Conservation (phyloP, 768 basidiomycete genomes). For the Collybiopsis luxurians region DNA sequence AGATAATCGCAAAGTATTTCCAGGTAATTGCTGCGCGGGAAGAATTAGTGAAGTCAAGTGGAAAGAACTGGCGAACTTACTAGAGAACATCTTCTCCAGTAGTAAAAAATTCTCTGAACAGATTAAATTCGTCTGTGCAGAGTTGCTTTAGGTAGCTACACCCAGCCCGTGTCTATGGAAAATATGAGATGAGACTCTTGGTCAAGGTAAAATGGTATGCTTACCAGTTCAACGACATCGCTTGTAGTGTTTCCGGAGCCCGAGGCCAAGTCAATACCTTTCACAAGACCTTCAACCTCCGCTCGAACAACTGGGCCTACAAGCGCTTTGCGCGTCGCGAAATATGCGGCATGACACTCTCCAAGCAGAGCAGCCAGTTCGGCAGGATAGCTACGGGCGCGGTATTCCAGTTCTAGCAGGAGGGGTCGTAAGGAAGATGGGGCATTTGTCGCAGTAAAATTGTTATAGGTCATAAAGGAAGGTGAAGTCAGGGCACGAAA, state of each 20-base stretch:
- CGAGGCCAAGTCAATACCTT: constrained; percentile 14
- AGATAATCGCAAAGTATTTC: constrained; percentile 92
- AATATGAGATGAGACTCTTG: constrained; percentile 1
- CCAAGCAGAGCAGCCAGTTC: constrained; percentile 76
- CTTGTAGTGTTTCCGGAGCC: constrained; percentile 33
- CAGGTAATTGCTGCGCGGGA: constrained; percentile 68
- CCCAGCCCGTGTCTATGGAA: constrained; percentile 76
- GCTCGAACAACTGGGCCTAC: constrained; percentile 63
- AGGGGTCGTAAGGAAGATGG: constrained; percentile 67
- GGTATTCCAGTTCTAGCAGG: constrained; percentile 80
- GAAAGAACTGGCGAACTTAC: constrained; percentile 32
- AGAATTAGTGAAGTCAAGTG: background rate
- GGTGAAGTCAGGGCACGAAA: constrained; percentile 40
- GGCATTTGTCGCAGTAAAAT: background rate
- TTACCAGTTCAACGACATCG: constrained; percentile 86
- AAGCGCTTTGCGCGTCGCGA: constrained; percentile 67
- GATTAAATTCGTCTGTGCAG: constrained; percentile 84
- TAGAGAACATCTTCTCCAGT: constrained; percentile 61
- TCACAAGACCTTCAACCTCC: constrained; percentile 87
- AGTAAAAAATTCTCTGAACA: constrained; percentile 84
- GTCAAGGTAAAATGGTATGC: constrained; percentile 12
- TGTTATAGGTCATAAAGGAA: background rate
- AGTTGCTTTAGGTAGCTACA: constrained; percentile 92
- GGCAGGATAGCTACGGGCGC: constrained; percentile 74
- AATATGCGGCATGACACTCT: constrained; percentile 89